Base-by-base conservation (phyloP, 2,329 filamentous ascomycete species). In the Trichophyton schoenleinii region DNA sequence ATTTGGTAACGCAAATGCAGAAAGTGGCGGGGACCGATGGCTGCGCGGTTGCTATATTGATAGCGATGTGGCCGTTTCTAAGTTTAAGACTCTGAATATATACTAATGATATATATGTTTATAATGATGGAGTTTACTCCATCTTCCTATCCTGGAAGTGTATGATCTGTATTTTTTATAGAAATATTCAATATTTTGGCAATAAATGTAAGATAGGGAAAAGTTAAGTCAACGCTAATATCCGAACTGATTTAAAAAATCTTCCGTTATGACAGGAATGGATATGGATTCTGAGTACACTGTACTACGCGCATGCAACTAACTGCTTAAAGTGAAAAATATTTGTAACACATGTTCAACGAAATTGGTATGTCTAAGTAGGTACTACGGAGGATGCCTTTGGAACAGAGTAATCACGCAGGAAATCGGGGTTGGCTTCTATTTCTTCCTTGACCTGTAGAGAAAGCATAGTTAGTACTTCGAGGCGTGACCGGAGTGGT, bases 401-500 rank as follows among this genome's bases (percentile, higher is more conserved):
- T 62, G 70, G 75, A 36, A 82, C 81, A 1, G 80, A 77, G 73
- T 89, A 94, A 44, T 87, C 81, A 66, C 83, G 84, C 68, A 99
- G 81, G 76, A 96, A 97, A 49, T 91, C 86, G 0, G 86, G 81
- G 71, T 96, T 83, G 68, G 86, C 90, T 64, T 87, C 84, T 59
- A 97, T 82, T 73, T 97, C 94, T 73, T 99, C 94, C 75, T 95
- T 95, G 70, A 96, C 85, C 91, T 96, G 67, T 63, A 58, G 28
- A 41, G 62, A 22, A 44, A 36, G 42, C 4, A 48, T 44, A 31
- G 28, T 11, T 58, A 22, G 55, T 22, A 38, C 49, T 55, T 38
- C 60, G 28, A 60, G 60, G 44, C 46, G n/a, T 41, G 8, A 62
- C 48, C 52, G 44, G 31, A 58, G 34, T 18, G 57, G 28, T 31